phyloP scores from a whole-genome alignment of 148 eudicot species.

The Amaranthus hypochondriacus region DNA sequence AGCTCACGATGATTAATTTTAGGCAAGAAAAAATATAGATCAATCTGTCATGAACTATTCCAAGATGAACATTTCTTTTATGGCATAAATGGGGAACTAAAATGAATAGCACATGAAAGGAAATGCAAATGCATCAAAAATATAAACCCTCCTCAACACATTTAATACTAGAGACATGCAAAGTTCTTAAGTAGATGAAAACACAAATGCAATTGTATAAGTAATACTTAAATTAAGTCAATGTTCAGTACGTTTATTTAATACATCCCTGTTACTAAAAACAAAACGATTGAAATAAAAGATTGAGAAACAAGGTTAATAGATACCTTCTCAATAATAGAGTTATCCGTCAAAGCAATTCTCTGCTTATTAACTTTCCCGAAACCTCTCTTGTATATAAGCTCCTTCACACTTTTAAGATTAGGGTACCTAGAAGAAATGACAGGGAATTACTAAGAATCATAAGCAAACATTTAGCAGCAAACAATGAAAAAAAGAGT shows the following conservation, averaged over 20 bases:
- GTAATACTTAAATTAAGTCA: neutral
- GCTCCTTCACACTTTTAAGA: conserved; percentile 73
- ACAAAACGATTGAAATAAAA: neutral
- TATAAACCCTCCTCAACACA: no score
- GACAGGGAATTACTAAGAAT: neutral
- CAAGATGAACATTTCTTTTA: no score
- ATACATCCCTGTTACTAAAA: neutral
- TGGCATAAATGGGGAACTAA: no score
- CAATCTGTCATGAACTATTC: no score
- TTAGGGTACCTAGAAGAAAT: conserved; percentile 56
- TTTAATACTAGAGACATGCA: no score
- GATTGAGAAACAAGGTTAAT: neutral
- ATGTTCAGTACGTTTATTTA: neutral
- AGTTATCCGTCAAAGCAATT: conserved; percentile 67
- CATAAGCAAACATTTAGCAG: neutral
- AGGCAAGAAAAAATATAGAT: no score
- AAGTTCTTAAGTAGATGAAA: no score
- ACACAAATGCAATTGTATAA: no score
- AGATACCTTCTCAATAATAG: conserved; percentile 60
- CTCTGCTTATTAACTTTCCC: conserved; percentile 75
- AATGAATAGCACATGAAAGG: no score
- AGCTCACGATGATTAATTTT: no score
- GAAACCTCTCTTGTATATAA: conserved; percentile 79
- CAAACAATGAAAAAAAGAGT: neutral
- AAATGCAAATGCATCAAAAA: no score